Evolutionary conservation across 176 grass and related monocot species (phyloP), one percentile per base, ranked within the genome.

Genomic region (Otatea glauca): DNA sequence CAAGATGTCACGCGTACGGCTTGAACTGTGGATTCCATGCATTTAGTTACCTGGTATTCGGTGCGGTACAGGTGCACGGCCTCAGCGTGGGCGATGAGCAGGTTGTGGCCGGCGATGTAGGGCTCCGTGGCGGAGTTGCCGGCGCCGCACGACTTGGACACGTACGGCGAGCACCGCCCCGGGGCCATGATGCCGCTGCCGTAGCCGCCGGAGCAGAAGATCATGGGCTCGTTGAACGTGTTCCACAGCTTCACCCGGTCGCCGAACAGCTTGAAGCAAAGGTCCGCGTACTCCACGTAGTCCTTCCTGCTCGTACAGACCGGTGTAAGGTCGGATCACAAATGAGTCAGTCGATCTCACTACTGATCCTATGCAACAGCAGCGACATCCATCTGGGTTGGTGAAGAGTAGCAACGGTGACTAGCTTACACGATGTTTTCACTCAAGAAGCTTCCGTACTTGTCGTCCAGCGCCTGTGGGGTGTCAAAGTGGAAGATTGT

Each of bases 401-500:
- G 16, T 37, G 35, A 44, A n/a, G 38, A 43, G 9, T 4, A 41
- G 41, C 41, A 23, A 42, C 10, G 9, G 39, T 14, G n/a, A 16
- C 41, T 1, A n/a, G 34, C 58, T 85, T 79, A 81, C 88, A 65
- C 4, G 5, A 81, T 76, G 9, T 65, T 51, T 47, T 85, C 24
- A 39, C 84, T 94, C 21, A 94, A 50, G 69, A 91, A 91, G 29
- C 92, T 48, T 14, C 86, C 70, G 29, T 94, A 94, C 62, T 91
- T 67, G 27, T 94, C 88, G 44, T 94, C 92, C 10, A 94, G n/a
- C 12, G 24, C 66, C 75, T 86, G 88, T 5, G 88, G 92, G 45
- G 79, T 48, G 70, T 94, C 92, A 54, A 86, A 94, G 27, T 94
- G 88, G 62, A 94, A 94, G 20, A 94, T 41, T 21, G 92, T 94